Percentiles rank a stretch among this genome's conserved stretches.
These are phyloP conservation scores for Entrophospora sp. DNA, from an alignment of 192 early-diverging fungal species.

Conservation along the genomic window DNA sequence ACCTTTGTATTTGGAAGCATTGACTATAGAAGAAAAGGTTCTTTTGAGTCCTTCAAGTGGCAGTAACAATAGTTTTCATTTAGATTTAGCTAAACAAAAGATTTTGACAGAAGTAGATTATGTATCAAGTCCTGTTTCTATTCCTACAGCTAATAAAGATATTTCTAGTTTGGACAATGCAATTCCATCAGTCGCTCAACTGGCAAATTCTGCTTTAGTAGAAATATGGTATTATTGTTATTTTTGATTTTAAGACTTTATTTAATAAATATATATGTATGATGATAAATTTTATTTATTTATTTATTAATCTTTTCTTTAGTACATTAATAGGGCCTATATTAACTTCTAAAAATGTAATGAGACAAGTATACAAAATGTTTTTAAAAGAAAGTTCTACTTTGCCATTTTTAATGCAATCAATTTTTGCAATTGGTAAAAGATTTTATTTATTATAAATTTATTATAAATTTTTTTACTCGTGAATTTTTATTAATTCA, in stretches of 20 bases:
- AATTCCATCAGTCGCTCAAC: constrained; percentile 22
- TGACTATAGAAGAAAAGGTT: constrained; percentile 34
- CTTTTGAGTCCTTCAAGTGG: too few species aligned
- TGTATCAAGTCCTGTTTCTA: background rate
- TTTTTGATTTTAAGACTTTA: too few species aligned
- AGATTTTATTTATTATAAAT: background rate
- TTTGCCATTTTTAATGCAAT: constrained; percentile 27
- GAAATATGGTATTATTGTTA: constrained; percentile 37
- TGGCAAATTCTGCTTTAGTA: constrained; percentile 40
- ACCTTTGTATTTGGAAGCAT: constrained; percentile 45
- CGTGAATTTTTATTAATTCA: background rate
- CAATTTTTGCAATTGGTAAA: constrained; percentile 32
- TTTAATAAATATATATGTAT: too few species aligned
- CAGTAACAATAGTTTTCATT: too few species aligned
- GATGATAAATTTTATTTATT: too few species aligned
- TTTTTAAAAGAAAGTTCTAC: constrained; percentile 36
- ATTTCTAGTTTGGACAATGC: constrained; percentile 7
- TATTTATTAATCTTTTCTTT: too few species aligned
- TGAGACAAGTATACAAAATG: constrained; percentile 44
- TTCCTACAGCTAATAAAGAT: background rate
- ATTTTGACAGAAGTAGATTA: too few species aligned
- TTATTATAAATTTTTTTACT: background rate
- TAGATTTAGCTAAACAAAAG: too few species aligned
- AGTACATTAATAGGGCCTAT: constrained; percentile 44
- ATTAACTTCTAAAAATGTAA: constrained; percentile 46